Evolutionary conservation across 495 filamentous ascomycete genomes (phyloP).

Genomic region (Ramalina intermedia): DNA sequence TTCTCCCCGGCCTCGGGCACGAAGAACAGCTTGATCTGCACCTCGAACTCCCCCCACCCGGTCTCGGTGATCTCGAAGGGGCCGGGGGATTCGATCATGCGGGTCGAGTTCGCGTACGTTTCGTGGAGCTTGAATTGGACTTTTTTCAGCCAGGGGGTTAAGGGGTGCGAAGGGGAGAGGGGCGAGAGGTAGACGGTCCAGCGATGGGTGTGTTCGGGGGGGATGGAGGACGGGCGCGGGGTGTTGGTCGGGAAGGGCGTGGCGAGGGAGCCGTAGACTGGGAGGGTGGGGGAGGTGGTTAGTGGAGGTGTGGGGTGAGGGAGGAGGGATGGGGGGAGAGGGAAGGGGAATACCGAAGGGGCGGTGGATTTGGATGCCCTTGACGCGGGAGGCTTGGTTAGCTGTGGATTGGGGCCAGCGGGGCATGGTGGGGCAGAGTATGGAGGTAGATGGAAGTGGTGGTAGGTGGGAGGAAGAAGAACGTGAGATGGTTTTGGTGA

Average conservation of each 20-base stretch:
- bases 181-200: conserved; percentile 68
- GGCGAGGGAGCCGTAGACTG: conserved; percentile 67
- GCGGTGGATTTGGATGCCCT: conserved; percentile 35
- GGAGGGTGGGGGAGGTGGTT: conserved; percentile 2
- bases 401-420: background rate
- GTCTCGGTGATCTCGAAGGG: conserved; percentile 74
- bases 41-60: conserved; percentile 96
- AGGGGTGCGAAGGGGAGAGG: conserved; percentile 69
- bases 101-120: conserved; percentile 75
- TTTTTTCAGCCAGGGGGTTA: conserved; percentile 90
- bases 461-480: background rate
- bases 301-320: background rate
- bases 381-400: background rate
- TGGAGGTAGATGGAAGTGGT: background rate
- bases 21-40: conserved; percentile 86
- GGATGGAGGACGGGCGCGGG: conserved; percentile 39
- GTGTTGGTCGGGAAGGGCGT: conserved; percentile 56
- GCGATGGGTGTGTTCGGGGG: conserved; percentile 73
- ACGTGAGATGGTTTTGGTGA: background rate
- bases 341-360: conserved; percentile 41
- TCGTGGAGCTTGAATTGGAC: conserved; percentile 97
- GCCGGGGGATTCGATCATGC: conserved; percentile 55
- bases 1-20: conserved; percentile 74
- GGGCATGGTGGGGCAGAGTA: background rate
- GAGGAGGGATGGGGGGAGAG: conserved; percentile 3